These are phyloP conservation scores for Trifolium dubium DNA, from an alignment of 306 rosid species.

Conservation along the genomic window DNA sequence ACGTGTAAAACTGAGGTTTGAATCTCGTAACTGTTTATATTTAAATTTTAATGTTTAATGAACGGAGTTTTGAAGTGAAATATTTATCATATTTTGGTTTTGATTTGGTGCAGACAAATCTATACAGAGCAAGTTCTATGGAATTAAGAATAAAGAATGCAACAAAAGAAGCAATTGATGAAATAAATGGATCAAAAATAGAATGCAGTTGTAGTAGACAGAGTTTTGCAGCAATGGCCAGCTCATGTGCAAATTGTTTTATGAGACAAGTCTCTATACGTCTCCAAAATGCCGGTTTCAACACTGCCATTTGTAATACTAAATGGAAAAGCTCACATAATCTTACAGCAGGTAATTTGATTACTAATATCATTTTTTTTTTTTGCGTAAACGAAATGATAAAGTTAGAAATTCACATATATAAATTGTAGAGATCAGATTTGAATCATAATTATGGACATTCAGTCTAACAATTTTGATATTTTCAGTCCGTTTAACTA, in stretches of 20 bases:
- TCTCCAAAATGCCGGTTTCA: conserved; percentile 57
- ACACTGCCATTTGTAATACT: conserved; percentile 75
- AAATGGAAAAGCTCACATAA: conserved; percentile 69
- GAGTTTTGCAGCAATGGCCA: not conserved
- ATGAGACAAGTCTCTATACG: conserved; percentile 62
- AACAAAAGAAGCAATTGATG: conserved; percentile 57
- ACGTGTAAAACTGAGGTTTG: too few species aligned
- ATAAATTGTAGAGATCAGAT: too few species aligned
- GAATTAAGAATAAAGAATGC: conserved; percentile 67
- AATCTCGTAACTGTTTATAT: too few species aligned
- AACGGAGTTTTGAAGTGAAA: too few species aligned
- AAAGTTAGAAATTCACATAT: too few species aligned
- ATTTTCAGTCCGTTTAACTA: too few species aligned
- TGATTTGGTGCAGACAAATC: conserved; percentile 47
- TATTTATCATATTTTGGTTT: not conserved
- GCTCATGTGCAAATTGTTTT: conserved; percentile 64
- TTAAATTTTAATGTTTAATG: too few species aligned
- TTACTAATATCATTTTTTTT: not conserved
- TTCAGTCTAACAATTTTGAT: too few species aligned
- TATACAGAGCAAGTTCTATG: conserved; percentile 55
- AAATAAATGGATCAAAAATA: conserved; percentile 39
- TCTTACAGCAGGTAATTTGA: conserved; percentile 68
- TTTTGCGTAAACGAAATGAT: too few species aligned
- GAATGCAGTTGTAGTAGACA: conserved; percentile 65
- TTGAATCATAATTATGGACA: too few species aligned